Percentiles rank a stretch among this genome's conserved stretches.
phyloP scores from a whole-genome alignment of 305 asterid species.

The Stenogyne calaminthoides region DNA sequence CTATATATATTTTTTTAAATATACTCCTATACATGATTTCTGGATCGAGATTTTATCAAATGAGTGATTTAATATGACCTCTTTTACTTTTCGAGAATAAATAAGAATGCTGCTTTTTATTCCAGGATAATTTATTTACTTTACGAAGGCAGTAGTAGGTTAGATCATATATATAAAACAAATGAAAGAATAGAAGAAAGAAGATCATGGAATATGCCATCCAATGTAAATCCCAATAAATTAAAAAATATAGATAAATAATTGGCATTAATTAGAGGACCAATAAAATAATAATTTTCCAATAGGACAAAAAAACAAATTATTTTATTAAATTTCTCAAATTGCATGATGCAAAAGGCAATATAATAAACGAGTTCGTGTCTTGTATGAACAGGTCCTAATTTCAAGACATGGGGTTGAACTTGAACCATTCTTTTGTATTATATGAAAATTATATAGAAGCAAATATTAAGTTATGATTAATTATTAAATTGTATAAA shows the following conservation, averaged over 20 bases:
- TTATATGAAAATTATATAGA: background rate
- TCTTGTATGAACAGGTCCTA: background rate
- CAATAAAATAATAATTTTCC: constrained; percentile 19
- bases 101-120: background rate
- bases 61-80: background rate
- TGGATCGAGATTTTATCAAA: background rate
- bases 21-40: background rate
- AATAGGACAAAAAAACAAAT: background rate
- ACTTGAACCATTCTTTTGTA: background rate
- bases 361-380: background rate
- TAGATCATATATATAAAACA: constrained; percentile 14
- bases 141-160: constrained; percentile 2
- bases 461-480: no score
- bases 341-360: constrained; percentile 1
- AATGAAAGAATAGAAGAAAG: constrained; percentile 33
- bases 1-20: background rate
- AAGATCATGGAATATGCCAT: constrained; percentile 38
- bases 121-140: background rate
- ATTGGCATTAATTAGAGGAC: background rate
- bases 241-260: background rate
- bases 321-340: background rate
- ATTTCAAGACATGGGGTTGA: constrained; percentile 6
- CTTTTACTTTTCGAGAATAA: background rate
- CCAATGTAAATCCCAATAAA: constrained; percentile 37
- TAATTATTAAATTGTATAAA: no score